These are phyloP conservation scores for Rosa hybrid DNA, from an alignment of 331 rosid species.

Conservation along the genomic window DNA sequence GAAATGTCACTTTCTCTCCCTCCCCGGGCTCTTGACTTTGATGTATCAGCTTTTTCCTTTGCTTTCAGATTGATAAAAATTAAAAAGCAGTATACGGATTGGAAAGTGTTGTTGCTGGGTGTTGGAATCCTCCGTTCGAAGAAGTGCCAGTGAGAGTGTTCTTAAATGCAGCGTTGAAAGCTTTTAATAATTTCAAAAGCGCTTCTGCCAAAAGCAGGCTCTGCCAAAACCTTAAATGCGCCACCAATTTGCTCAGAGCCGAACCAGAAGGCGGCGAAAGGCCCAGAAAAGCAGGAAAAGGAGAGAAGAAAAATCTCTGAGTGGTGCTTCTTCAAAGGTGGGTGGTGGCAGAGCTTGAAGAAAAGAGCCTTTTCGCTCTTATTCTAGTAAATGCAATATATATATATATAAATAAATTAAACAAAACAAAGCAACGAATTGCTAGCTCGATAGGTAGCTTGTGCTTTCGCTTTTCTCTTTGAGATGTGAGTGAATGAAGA, in stretches of 20 bases:
- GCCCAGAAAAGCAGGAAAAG: slow-evolving; percentile 70
- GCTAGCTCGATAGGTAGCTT: neutral
- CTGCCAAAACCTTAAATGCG: slow-evolving; percentile 53
- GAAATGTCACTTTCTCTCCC: slow-evolving; percentile 57
- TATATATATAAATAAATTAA: neutral
- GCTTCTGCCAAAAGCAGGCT: neutral
- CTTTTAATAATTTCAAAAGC: neutral
- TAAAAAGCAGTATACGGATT: neutral
- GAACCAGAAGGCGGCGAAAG: slow-evolving; percentile 51
- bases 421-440: slow-evolving; percentile 19
- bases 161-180: slow-evolving; percentile 51
- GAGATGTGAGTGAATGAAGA: neutral
- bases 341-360: slow-evolving; percentile 28
- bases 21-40: slow-evolving; percentile 14
- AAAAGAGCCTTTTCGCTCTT: slow-evolving; percentile 48
- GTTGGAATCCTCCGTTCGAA: slow-evolving; percentile 30
- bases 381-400: slow-evolving; percentile 21
- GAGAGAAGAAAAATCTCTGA: slow-evolving; percentile 11
- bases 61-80: neutral
- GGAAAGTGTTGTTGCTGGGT: neutral
- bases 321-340: slow-evolving; percentile 18
- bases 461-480: slow-evolving; percentile 7
- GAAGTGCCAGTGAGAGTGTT: slow-evolving; percentile 30
- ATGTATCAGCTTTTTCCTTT: slow-evolving; percentile 7
- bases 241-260: slow-evolving; percentile 52